Base-by-base conservation (phyloP, 1,284 basidiomycete genomes). In the Inonotus obliquus region DNA sequence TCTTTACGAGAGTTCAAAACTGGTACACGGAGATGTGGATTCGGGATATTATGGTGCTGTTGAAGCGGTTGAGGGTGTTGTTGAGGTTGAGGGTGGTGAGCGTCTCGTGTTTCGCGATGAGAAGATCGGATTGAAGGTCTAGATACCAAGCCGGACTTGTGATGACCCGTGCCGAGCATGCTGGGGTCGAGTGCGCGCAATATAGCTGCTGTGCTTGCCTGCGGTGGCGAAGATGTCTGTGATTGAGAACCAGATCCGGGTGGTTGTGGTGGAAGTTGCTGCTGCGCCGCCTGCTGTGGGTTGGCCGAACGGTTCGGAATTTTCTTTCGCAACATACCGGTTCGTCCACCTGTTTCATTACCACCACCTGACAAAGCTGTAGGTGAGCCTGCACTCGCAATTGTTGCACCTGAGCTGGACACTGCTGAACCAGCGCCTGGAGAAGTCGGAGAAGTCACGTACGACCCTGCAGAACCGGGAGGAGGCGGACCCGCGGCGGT, bases 171-270 rank as follows among this genome's bases (percentile, higher is more conserved):
- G 25, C 41, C 55, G 9, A 57, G 45, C 37, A 60, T 60, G 27
- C 59, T 56, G 9, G 65, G 60, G 53, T 67, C 65, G 21, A 67
- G 52, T 13, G 64, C 60, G 25, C 64, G 59, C 38, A 67, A 51
- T 27, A 67, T 67, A 11, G 64, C 55, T 44, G 64, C 56, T 6
- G 64, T 53, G 2, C 59, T 60, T 14, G 51, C 23, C 14, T 47
- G 54, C 41, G 23, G 25, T 47, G 21, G 49, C 44, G 14, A n/a
- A 23, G 29, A 29, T n/a, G 6, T 11, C 32, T 14, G 17, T 32
- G 51, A 19, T 39, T 45, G 41, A 44, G 41, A 17, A 19, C 17
- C 3, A 17, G 41, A 32, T 9, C 4, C 32, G 32, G 32, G 4
- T 32, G 32, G 32, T 4, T 32, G 41, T 44, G 10, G 41, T 19